Evolutionary conservation across 2,329 filamentous ascomycete species (phyloP), one percentile per base, ranked within the genome.

Genomic region (Apiospora malaysiana): DNA sequence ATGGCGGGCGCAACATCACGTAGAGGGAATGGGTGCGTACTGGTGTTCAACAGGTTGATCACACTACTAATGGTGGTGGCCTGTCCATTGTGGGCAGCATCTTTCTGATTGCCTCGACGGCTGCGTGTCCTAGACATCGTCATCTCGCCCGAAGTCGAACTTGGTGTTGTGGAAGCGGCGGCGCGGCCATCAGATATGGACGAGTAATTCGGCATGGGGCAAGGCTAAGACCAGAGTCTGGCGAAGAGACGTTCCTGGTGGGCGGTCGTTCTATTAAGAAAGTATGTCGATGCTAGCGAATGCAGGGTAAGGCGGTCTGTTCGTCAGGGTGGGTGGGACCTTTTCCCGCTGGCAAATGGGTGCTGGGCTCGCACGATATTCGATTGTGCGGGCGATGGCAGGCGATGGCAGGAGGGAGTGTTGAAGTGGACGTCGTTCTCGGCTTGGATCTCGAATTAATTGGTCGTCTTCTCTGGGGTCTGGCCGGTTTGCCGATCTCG

Each of bases 21-120:
- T 16, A 65, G 68, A 51, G 37, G 66, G 23, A 68, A 68, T 71
- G 46, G 45, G 68, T 32, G 77, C 89, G 71, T 87, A 96, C 94
- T 99, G 23, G 96, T 99, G 82, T 99, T 99, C 74, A 98, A 87
- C 74, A 99, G 86, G 81, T 99, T 99, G 83, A 98, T 92, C 75
- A 96, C 92, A 80, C 95, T 97, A 84, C 94, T 97, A 69, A 92
- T 82, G 90, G 93, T 97, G 76, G 93, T 93, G 76, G 96, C 96
- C 79, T 95, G 89, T 70, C 96, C 95, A 72, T 82, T 77, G 82
- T 78, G 76, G 59, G 92, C 92, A 70, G 87, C 88, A 81, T 93
- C 90, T 83, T 94, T 94, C 70, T 92, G 91, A 78, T 90, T 83
- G 37, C 82, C 85, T 76, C 87, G 84, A 80, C 90, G 88, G 78